phyloP scores from a whole-genome alignment of 2,329 filamentous ascomycete genomes.

The Penicillium frequentans region DNA sequence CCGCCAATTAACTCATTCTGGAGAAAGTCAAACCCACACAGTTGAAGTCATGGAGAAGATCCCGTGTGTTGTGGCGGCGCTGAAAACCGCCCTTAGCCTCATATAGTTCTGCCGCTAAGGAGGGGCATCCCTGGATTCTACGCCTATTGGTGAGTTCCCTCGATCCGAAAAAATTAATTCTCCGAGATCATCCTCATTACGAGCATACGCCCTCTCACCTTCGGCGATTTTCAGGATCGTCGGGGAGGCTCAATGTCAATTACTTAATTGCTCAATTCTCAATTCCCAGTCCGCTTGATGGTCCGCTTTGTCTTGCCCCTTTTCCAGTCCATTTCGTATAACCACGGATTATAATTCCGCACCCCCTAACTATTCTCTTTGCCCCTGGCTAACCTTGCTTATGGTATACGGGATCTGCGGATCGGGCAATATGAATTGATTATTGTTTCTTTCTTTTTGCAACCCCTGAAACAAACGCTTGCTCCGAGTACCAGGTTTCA shows the following conservation, averaged over 20 bases:
- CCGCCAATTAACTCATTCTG: background rate
- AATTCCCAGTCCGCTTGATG: background rate
- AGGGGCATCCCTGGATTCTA: background rate
- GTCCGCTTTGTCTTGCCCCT: background rate
- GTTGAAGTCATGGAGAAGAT: background rate
- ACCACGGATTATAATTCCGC: too few species aligned
- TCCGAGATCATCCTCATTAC: slow-evolving; percentile 13
- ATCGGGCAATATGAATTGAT: too few species aligned
- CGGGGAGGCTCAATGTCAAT: background rate
- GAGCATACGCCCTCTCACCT: background rate
- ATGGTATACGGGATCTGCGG: too few species aligned
- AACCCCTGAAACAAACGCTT: too few species aligned
- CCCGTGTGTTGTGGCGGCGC: slow-evolving; percentile 15
- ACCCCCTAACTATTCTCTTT: too few species aligned
- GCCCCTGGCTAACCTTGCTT: too few species aligned
- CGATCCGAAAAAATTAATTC: slow-evolving; percentile 5
- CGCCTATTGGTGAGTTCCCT: background rate
- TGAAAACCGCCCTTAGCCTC: slow-evolving; percentile 7
- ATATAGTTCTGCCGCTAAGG: background rate
- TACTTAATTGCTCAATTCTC: background rate
- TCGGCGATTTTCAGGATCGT: background rate
- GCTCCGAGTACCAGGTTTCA: too few species aligned
- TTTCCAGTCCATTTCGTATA: background rate
- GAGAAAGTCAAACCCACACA: background rate
- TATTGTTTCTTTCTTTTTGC: too few species aligned